Conservation (phyloP, 768 basidiomycete genomes). For the Serendipita indica region DNA sequence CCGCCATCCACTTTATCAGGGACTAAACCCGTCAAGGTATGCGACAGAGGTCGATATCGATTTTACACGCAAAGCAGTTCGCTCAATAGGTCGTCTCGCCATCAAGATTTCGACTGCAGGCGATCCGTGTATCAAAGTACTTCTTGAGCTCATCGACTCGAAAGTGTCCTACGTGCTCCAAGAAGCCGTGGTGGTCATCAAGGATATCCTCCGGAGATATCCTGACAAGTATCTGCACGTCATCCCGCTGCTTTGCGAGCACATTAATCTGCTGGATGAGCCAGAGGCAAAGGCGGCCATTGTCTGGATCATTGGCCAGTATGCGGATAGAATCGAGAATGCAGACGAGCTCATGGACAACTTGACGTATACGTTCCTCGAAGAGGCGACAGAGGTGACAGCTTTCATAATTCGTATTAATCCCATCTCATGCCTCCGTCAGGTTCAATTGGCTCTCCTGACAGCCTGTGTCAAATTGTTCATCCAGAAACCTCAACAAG, state of each 20-base stretch:
- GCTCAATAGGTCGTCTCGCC: conserved; percentile 92
- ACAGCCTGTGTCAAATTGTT: conserved; percentile 95
- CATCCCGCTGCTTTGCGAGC: conserved; percentile 84
- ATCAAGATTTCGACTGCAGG: conserved; percentile 89
- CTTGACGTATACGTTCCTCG: conserved; percentile 71
- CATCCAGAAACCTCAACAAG: conserved; percentile 63
- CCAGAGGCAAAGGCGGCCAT: conserved; percentile 95
- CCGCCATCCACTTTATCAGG: neutral
- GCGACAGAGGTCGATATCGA: conserved; percentile 97
- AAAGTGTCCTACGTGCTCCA: conserved; percentile 95
- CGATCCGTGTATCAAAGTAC: conserved; percentile 75
- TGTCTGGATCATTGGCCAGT: conserved; percentile 97
- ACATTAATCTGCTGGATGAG: conserved; percentile 84
- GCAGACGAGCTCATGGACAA: conserved; percentile 92
- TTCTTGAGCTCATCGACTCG: conserved; percentile 77
- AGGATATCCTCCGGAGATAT: conserved; percentile 94
- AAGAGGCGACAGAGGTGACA: conserved; percentile 83
- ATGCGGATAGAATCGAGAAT: conserved; percentile 88
- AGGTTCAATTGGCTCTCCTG: conserved; percentile 92
- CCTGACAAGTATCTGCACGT: conserved; percentile 94
- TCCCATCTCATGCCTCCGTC: neutral
- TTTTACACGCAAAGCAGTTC: conserved; percentile 93
- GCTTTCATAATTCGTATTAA: neutral
- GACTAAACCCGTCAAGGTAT: conserved; percentile 39
- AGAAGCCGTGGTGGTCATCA: conserved; percentile 93